Percentiles rank a stretch among this genome's conserved stretches.
Conservation (phyloP, 257 asterid species). For the Scutellaria galericulata region DNA sequence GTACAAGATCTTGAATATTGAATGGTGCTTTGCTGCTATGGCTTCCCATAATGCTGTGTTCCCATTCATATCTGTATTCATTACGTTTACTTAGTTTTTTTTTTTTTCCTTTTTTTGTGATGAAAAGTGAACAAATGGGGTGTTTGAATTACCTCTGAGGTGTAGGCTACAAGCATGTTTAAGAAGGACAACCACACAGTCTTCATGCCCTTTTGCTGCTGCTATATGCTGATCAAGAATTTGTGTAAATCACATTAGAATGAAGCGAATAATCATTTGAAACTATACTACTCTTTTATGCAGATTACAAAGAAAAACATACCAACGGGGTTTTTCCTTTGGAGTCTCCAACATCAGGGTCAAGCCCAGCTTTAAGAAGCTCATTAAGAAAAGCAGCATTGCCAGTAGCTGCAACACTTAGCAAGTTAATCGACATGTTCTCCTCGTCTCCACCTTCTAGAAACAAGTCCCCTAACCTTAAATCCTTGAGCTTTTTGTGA, state of each 20-base stretch:
- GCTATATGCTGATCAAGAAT: constrained; percentile 75
- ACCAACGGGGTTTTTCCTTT: constrained; percentile 88
- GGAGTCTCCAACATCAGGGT: constrained; percentile 83
- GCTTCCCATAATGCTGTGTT: constrained; percentile 92
- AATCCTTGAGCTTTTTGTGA: constrained; percentile 75
- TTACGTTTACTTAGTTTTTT: background rate
- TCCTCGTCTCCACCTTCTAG: constrained; percentile 64
- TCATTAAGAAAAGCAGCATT: constrained; percentile 89
- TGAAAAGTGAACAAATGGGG: background rate
- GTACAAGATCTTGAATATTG: constrained; percentile 73
- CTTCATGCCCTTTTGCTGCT: constrained; percentile 84
- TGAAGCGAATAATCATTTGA: background rate
- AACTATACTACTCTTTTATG: background rate
- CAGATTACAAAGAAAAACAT: constrained; percentile 7
- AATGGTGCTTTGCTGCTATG: constrained; percentile 65
- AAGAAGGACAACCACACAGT: constrained; percentile 80
- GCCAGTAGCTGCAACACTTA: constrained; percentile 79
- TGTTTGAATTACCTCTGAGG: constrained; percentile 55
- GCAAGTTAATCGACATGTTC: constrained; percentile 70
- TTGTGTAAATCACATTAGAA: too few relatives aligned
- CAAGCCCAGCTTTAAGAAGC: constrained; percentile 83
- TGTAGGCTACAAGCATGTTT: constrained; percentile 82
- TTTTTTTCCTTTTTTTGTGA: background rate
- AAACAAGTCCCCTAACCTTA: constrained; percentile 64
- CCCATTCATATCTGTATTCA: constrained; percentile 64